phyloP scores from a whole-genome alignment of 2,329 filamentous ascomycete genomes.

The Cladophialophora yegresii region DNA sequence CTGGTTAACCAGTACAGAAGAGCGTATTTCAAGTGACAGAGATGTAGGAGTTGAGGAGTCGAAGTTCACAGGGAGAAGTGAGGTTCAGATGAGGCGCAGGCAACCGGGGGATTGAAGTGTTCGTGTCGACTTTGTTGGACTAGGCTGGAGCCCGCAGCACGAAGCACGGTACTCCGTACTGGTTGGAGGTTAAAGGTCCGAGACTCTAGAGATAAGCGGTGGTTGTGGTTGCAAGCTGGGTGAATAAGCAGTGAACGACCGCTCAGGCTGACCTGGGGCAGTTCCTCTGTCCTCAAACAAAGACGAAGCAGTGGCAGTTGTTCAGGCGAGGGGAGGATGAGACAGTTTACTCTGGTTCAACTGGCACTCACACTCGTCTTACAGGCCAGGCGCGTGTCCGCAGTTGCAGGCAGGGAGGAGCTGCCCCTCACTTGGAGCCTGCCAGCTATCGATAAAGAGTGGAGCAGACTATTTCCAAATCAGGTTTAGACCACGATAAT shows the following conservation, averaged over 20 bases:
- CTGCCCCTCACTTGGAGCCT: slow-evolving; percentile 5
- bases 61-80: slow-evolving; percentile 7
- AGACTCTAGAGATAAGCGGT: slow-evolving; percentile 7
- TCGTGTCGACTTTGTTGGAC: slow-evolving; percentile 1
- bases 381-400: slow-evolving; percentile 5
- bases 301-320: not conserved
- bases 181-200: not conserved
- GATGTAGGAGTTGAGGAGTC: not conserved
- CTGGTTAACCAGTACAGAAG: not conserved
- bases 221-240: not conserved
- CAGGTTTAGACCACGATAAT: not conserved
- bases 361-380: slow-evolving; percentile 7
- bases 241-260: not conserved
- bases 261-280: not conserved
- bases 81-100: slow-evolving; percentile 17
- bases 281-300: not conserved
- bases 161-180: not conserved
- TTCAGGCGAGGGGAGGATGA: not conserved
- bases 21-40: not conserved
- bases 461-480: not conserved
- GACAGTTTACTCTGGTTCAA: not conserved
- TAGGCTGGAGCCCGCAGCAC: slow-evolving; percentile 7
- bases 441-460: not conserved
- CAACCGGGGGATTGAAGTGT: slow-evolving; percentile 16
- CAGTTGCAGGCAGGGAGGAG: slow-evolving; percentile 9